Percentiles rank a stretch among this genome's conserved stretches.
These are phyloP conservation scores for Solanum clarkiae DNA, from an alignment of 257 asterid species.

Conservation along the genomic window DNA sequence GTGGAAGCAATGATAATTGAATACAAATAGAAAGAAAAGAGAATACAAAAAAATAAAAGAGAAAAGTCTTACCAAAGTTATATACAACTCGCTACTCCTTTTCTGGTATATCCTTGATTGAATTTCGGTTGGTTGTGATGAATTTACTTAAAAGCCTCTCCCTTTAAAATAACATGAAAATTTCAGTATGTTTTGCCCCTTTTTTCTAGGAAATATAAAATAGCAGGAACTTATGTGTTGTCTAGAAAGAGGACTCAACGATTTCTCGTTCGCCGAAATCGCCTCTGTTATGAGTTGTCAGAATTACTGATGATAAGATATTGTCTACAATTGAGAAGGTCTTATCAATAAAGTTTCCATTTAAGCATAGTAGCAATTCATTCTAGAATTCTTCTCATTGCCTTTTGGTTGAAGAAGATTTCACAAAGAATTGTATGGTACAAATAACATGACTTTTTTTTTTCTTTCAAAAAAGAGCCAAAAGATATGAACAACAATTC, in stretches of 20 bases:
- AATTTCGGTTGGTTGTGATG: not conserved
- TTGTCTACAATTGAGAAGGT: not conserved
- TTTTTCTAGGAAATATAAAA: not conserved
- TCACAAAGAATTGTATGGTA: not conserved
- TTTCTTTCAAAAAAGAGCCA: not conserved
- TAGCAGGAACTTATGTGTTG: not conserved
- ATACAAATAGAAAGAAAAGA: not conserved
- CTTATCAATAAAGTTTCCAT: not conserved
- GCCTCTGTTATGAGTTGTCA: not conserved
- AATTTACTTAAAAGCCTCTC: not conserved
- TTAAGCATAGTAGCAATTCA: not conserved
- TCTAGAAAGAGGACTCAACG: not conserved
- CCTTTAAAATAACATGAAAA: not conserved
- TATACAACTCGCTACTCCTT: not conserved
- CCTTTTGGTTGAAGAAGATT: not conserved
- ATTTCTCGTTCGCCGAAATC: not conserved
- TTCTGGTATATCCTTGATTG: not conserved
- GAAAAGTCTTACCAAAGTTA: not conserved
- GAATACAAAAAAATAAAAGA: not conserved
- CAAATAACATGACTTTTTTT: not conserved
- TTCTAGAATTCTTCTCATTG: not conserved
- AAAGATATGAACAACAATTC: not conserved
- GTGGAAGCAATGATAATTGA: not conserved
- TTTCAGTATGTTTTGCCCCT: not conserved
- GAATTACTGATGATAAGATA: not conserved